phyloP scores from a whole-genome alignment of 768 basidiomycete species.

The Pleurotus tuoliensis region DNA sequence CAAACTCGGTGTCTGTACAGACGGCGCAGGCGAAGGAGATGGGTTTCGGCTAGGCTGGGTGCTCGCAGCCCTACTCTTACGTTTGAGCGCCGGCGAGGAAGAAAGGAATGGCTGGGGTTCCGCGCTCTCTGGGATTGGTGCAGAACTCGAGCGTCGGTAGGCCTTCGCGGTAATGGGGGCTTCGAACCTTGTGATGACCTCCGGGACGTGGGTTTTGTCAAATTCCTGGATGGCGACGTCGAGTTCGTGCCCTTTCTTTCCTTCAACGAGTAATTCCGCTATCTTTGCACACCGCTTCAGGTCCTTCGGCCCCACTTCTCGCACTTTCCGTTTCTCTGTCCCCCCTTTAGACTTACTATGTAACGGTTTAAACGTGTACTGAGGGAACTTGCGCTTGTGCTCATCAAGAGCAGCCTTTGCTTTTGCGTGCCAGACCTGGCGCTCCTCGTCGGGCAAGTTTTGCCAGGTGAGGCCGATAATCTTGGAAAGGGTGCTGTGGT shows the following conservation, averaged over 20 bases:
- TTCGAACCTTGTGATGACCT: constrained; percentile 70
- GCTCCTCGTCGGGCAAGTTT: constrained; percentile 70
- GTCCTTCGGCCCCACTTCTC: constrained; percentile 64
- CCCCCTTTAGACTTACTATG: constrained; percentile 42
- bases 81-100: constrained; percentile 16
- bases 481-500: constrained; percentile 80
- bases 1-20: not conserved
- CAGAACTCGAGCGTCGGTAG: constrained; percentile 67
- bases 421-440: constrained; percentile 73
- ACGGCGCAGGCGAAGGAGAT: constrained; percentile 14
- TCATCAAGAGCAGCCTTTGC: constrained; percentile 71
- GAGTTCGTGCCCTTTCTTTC: constrained; percentile 52
- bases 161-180: constrained; percentile 67
- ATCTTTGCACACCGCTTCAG: constrained; percentile 63
- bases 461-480: constrained; percentile 85
- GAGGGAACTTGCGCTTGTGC: constrained; percentile 71
- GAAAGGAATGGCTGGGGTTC: constrained; percentile 33
- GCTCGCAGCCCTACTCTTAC: constrained; percentile 31
- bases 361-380: constrained; percentile 70
- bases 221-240: constrained; percentile 52
- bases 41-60: constrained; percentile 29
- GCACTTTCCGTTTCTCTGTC: constrained; percentile 49
- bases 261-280: constrained; percentile 56
- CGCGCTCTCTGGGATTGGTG: constrained; percentile 41
- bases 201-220: constrained; percentile 50